Base-by-base conservation (phyloP, 371 early-diverging fungal species). In the Apophysomyces sp. region DNA sequence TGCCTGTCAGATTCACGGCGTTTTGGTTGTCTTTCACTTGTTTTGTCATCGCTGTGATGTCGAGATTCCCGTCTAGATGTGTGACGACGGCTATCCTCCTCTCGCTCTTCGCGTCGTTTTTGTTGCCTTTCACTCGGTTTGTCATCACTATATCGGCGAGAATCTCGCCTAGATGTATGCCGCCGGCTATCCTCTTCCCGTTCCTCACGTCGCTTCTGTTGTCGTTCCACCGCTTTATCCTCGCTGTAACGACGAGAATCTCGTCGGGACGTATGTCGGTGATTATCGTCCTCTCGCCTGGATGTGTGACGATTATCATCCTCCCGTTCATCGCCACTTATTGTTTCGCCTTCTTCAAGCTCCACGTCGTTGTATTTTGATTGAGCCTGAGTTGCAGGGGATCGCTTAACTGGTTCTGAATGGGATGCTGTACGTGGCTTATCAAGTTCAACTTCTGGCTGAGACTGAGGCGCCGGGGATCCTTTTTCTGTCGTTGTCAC, bases 301-400 rank as follows among this genome's bases (percentile, higher is more conserved):
- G 49, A 44, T 26, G 21, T 21, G 8, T 16, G 49, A 44, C 49
- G 49, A 21, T 21, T 44, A n/a, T 44, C 49, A 9, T 44, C 49
- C 21, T 16, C 49, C 16, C 49, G 49, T 11, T 44, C 49, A 11
- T 44, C 49, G 2, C 49, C 49, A 30, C 67, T 67, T 34, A 67
- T 59, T 4, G 62, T 67, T 49, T 67, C 67, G 3, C 67, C 67
- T 62, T 67, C 67, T 49, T 67, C 67, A n/a, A 67, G 27, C 28
- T 67, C 67, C 3, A 41, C 27, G 7, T 30, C 30, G 27, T 28
- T 24, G 26, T 56, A 29, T 24, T 39, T 30, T 56, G 12, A 26
- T 31, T 32, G 30, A 2, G 60, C 28, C 31, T 24, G 40, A 18
- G 57, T 12, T 41, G 58, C n/a, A 13, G 41, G 30, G 2, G 21